Percentiles rank a stretch among this genome's conserved stretches.
phyloP scores from a whole-genome alignment of 139 green algal species.

The Dunaliella primolecta region DNA sequence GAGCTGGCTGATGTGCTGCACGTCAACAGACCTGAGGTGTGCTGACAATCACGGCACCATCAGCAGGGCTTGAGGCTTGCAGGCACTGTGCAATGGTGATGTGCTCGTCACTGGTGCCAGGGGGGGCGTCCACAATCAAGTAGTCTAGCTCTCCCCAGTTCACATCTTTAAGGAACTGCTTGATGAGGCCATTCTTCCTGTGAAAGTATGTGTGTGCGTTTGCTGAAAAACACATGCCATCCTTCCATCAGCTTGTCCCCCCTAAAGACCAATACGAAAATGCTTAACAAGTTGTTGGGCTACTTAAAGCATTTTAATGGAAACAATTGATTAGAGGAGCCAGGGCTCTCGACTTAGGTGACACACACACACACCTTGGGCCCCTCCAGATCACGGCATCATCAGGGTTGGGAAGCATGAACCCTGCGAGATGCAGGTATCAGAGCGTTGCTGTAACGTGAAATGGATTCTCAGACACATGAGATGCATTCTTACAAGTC shows the following conservation, averaged over 20 bases:
- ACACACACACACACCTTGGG: constrained; percentile 59
- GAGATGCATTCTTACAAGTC: background rate
- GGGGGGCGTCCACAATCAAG: constrained; percentile 94
- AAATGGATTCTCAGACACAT: background rate
- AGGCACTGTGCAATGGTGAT: constrained; percentile 93
- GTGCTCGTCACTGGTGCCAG: constrained; percentile 95
- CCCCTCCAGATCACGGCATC: constrained; percentile 97
- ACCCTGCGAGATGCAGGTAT: constrained; percentile 45
- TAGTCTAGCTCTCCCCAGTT: constrained; percentile 94
- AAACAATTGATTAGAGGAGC: no score
- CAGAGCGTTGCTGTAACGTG: background rate
- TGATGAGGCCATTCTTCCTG: constrained; percentile 94
- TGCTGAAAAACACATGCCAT: no score
- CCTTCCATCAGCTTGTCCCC: no score
- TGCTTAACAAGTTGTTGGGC: background rate
- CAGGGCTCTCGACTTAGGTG: no score
- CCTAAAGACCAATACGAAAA: no score
- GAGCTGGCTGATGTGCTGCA: no score
- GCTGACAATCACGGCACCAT: constrained; percentile 50
- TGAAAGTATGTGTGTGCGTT: no score
- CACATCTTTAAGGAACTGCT: constrained; percentile 96
- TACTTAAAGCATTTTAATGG: no score
- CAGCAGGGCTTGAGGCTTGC: constrained; percentile 10
- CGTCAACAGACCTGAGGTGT: constrained; percentile 44
- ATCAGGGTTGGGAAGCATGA: constrained; percentile 93